Conservation (phyloP, 441 rosid genomes). For the Populus tomentosa region DNA sequence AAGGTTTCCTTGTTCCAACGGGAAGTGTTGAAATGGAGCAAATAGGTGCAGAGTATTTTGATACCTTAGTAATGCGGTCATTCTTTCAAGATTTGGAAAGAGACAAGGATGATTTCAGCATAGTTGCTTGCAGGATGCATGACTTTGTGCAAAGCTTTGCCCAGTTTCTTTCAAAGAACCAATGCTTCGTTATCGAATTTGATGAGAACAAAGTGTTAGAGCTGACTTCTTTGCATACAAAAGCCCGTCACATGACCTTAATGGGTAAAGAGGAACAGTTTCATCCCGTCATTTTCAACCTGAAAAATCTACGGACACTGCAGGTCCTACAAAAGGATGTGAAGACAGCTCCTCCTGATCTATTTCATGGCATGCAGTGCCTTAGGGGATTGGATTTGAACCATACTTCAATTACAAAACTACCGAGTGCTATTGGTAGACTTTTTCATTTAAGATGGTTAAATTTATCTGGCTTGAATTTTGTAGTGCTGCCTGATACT, state of each 20-base stretch:
- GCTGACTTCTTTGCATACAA: not conserved
- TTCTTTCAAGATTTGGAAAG: conserved; percentile 24
- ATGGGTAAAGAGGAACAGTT: conserved; percentile 3
- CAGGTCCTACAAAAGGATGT: conserved; percentile 5
- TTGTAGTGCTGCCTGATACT: conserved; percentile 21
- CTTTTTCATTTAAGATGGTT: conserved; percentile 20
- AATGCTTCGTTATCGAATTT: conserved; percentile 10
- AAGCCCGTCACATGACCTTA: conserved; percentile 11
- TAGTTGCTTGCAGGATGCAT: conserved; percentile 20
- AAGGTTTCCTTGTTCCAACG: conserved; percentile 4
- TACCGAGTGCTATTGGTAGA: conserved; percentile 11
- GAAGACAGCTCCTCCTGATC: not conserved
- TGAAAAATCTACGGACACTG: conserved; percentile 18
- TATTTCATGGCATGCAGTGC: conserved; percentile 8
- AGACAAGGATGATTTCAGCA: not conserved
- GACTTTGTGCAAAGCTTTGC: conserved; percentile 27
- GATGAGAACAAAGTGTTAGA: not conserved
- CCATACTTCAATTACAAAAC: not conserved
- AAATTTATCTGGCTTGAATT: conserved; percentile 2
- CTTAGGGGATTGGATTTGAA: conserved; percentile 19
- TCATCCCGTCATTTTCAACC: not conserved
- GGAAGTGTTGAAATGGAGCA: conserved; percentile 6
- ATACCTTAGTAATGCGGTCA: conserved; percentile 17
- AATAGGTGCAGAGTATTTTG: conserved; percentile 18
- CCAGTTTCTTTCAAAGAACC: conserved; percentile 12